A percentile compares a stretch with the other conserved stretches of the same genome.
Evolutionary conservation across 176 grass and related monocot genomes (phyloP).

Genomic region (Calamus simplicifolius): DNA sequence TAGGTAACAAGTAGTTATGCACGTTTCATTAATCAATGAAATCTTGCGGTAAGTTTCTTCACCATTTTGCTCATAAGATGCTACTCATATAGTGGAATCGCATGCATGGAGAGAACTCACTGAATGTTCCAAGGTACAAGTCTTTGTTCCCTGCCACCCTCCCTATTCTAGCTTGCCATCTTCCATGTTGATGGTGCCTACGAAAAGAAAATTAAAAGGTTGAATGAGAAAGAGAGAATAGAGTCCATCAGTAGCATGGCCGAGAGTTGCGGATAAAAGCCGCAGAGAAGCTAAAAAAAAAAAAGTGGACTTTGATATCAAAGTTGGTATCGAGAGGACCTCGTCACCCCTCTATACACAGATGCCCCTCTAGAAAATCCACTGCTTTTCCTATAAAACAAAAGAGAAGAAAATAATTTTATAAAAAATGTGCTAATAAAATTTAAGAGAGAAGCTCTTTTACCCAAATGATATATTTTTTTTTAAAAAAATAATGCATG

Average conservation of each 20-base stretch:
- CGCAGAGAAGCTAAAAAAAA: slow-evolving; percentile 22
- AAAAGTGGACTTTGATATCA: slow-evolving; percentile 2
- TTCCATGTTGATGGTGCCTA: slow-evolving; percentile 95
- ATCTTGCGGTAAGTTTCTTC: neutral
- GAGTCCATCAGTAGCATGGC: slow-evolving; percentile 15
- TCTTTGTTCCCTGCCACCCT: slow-evolving; percentile 97
- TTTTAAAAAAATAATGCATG: no score
- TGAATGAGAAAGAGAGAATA: neutral
- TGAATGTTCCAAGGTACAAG: slow-evolving; percentile 90
- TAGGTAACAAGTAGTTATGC: no score
- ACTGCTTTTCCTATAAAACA: slow-evolving; percentile 75
- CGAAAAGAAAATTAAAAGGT: slow-evolving; percentile 13
- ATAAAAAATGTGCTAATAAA: no score
- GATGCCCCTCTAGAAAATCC: slow-evolving; percentile 97
- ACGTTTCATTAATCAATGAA: no score
- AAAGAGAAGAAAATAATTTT: no score
- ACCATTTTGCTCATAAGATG: neutral
- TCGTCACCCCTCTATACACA: slow-evolving; percentile 94
- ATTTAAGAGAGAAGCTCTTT: no score
- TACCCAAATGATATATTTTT: no score
- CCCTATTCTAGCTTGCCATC: slow-evolving; percentile 96
- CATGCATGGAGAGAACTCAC: slow-evolving; percentile 34
- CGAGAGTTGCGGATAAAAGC: slow-evolving; percentile 30
- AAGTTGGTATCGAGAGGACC: slow-evolving; percentile 39
- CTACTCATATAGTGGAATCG: no score